phyloP scores from a whole-genome alignment of 140 eudicot genomes.

The Anethum foeniculum region DNA sequence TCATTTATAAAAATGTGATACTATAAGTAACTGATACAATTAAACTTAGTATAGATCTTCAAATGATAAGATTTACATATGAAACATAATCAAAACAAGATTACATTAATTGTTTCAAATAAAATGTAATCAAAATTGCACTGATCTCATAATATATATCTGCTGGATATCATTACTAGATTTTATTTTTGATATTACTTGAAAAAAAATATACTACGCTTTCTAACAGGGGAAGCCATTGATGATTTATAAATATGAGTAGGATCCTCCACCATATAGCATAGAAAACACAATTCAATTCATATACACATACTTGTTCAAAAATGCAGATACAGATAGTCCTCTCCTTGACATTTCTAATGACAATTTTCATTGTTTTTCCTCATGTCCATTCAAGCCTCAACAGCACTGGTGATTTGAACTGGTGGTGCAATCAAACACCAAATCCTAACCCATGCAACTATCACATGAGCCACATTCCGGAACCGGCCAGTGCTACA shows the following conservation, averaged over 20 bases:
- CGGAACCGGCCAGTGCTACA: background rate
- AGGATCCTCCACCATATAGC: background rate
- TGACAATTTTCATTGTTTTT: background rate
- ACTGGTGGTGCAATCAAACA: slow-evolving; percentile 4
- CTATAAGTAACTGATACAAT: no score
- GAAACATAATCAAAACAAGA: no score
- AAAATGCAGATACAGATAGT: background rate
- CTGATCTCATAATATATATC: background rate
- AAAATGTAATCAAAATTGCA: no score
- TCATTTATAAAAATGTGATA: no score
- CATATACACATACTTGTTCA: background rate
- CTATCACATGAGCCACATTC: background rate
- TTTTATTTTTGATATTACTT: background rate
- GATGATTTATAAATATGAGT: background rate
- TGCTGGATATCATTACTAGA: background rate
- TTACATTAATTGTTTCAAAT: no score
- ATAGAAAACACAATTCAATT: background rate
- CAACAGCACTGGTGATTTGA: background rate
- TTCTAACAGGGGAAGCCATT: background rate
- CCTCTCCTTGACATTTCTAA: background rate
- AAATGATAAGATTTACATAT: no score
- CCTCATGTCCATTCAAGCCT: background rate
- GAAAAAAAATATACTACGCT: no score
- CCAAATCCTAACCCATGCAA: slow-evolving; percentile 5
- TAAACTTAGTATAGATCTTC: no score